These are phyloP conservation scores for Tothia fuscella DNA, from an alignment of 2,329 filamentous ascomycete species.

Conservation along the genomic window DNA sequence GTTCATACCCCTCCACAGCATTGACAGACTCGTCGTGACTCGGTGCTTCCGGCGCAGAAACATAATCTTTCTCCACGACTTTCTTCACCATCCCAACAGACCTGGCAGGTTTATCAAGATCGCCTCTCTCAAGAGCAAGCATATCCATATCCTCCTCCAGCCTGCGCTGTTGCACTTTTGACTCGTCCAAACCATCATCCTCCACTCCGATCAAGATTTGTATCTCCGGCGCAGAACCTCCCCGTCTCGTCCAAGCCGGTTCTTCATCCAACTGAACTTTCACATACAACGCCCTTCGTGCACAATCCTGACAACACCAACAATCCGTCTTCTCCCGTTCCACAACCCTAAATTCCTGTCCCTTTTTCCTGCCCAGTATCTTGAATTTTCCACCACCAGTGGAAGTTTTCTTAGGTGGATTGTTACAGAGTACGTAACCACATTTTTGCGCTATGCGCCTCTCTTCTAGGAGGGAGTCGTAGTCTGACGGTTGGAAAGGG, in stretches of 20 bases:
- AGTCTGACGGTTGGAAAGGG: constrained; percentile 76
- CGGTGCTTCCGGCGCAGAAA: constrained; percentile 17
- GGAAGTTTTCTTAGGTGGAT: constrained; percentile 46
- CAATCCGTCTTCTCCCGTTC: constrained; percentile 61
- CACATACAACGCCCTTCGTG: constrained; percentile 67
- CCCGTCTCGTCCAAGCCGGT: constrained; percentile 64
- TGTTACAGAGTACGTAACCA: constrained; percentile 70
- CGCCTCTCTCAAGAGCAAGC: constrained; percentile 33
- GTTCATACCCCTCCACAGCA: neutral
- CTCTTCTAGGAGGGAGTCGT: constrained; percentile 79
- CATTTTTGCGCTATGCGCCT: constrained; percentile 74
- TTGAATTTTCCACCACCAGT: constrained; percentile 45
- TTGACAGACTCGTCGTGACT: constrained; percentile 12
- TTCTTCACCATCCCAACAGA: constrained; percentile 21
- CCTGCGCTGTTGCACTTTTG: constrained; percentile 17
- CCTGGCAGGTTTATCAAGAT: constrained; percentile 19
- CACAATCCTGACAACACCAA: constrained; percentile 78
- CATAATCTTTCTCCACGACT: constrained; percentile 21
- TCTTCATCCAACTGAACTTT: constrained; percentile 79
- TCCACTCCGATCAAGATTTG: constrained; percentile 15
- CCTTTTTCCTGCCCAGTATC: constrained; percentile 45
- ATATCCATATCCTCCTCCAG: constrained; percentile 24
- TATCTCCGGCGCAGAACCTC: constrained; percentile 16
- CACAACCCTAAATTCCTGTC: constrained; percentile 52
- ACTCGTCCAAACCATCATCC: constrained; percentile 11